Evolutionary conservation across 768 basidiomycete species (phyloP).

Genomic region (Agaricus blazei): DNA sequence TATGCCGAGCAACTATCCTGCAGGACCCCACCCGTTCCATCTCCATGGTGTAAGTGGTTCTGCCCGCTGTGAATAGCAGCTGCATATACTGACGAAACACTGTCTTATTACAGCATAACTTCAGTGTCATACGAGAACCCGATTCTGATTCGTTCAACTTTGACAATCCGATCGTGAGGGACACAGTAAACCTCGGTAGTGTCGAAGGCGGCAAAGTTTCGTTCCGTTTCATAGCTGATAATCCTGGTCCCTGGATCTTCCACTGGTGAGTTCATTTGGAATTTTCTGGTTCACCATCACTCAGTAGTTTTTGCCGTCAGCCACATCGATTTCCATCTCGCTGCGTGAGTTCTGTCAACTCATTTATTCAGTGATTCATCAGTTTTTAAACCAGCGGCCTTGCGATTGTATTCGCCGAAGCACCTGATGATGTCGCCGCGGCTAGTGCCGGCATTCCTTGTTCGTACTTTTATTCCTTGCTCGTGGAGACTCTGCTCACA

Average conservation of each 20-base stretch:
- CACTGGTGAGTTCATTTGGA: constrained; percentile 32
- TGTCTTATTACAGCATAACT: constrained; percentile 28
- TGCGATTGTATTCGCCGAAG: constrained; percentile 30
- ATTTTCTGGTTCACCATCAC: not conserved
- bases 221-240: constrained; percentile 46
- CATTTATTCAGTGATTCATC: not conserved
- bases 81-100: not conserved
- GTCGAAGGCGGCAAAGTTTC: constrained; percentile 31
- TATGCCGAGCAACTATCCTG: constrained; percentile 26
- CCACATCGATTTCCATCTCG: constrained; percentile 52
- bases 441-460: not conserved
- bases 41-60: constrained; percentile 26
- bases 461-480: not conserved
- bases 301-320: constrained; percentile 14
- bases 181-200: constrained; percentile 28
- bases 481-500: not conserved
- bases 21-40: constrained; percentile 36
- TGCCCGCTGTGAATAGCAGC: not conserved
- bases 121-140: constrained; percentile 39
- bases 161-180: constrained; percentile 32
- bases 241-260: constrained; percentile 46
- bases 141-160: constrained; percentile 32
- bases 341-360: constrained; percentile 21
- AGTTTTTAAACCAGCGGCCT: constrained; percentile 20
- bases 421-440: constrained; percentile 9